Conservation (phyloP, 306 rosid species). For the Citrullus mucosospermus region DNA sequence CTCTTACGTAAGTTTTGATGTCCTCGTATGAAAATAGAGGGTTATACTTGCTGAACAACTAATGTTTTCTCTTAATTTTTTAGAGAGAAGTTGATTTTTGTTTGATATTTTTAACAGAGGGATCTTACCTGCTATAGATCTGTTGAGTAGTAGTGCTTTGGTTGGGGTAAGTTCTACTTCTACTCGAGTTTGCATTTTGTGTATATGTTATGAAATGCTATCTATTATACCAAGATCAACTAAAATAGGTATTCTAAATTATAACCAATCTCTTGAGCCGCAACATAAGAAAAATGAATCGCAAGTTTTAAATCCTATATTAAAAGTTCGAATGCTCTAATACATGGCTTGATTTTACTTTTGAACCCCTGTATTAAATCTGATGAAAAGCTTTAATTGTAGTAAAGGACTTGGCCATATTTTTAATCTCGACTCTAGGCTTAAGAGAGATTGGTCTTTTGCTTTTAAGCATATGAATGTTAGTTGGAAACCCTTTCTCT, state of each 20-base stretch:
- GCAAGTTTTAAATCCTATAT: not conserved
- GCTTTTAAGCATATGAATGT: not conserved
- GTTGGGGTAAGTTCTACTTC: constrained; percentile 49
- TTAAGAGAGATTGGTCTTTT: not conserved
- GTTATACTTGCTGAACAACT: not conserved
- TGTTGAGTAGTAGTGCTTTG: constrained; percentile 29
- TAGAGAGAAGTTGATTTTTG: constrained; percentile 19
- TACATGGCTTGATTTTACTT: not conserved
- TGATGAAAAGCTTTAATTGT: not conserved
- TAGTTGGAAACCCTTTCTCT: too few relatives aligned
- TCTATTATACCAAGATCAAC: not conserved
- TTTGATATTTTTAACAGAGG: constrained; percentile 48
- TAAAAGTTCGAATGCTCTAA: not conserved
- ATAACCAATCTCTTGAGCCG: not conserved
- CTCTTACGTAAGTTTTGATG: constrained; percentile 61
- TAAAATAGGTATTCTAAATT: not conserved
- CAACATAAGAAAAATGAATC: not conserved
- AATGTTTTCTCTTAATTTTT: not conserved
- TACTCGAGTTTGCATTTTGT: not conserved
- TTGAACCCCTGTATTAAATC: not conserved
- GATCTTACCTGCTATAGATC: constrained; percentile 62
- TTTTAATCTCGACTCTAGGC: not conserved
- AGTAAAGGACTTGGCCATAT: not conserved
- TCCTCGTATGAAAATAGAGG: not conserved
- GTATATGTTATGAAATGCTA: not conserved